Evolutionary conservation across 768 basidiomycete genomes (phyloP).

Genomic region (Hysterangium stoloniferum): DNA sequence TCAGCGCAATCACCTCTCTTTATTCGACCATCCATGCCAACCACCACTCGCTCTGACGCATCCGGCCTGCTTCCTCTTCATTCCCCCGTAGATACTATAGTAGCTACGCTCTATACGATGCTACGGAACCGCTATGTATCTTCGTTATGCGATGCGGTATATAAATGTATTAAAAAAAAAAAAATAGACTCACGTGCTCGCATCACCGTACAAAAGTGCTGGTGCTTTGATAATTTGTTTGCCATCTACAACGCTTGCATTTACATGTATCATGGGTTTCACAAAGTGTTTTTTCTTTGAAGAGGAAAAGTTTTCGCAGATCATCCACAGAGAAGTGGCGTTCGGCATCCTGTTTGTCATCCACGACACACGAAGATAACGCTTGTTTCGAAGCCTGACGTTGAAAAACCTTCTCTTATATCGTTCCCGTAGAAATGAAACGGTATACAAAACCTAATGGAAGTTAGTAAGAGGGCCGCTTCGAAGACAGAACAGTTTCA

Average conservation of each 20-base stretch:
- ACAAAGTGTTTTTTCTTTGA: constrained; percentile 78
- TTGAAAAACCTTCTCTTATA: constrained; percentile 99
- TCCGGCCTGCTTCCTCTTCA: too few species aligned
- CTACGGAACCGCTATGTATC: too few species aligned
- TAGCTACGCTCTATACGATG: too few species aligned
- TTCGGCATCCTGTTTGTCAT: constrained; percentile 92
- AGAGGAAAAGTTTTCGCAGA: constrained; percentile 84
- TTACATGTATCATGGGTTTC: constrained; percentile 99
- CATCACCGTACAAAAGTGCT: constrained; percentile 90
- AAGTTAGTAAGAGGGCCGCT: neutral
- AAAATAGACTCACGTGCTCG: constrained; percentile 95
- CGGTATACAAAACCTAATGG: constrained; percentile 89
- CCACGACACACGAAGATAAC: constrained; percentile 95
- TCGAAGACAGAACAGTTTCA: neutral
- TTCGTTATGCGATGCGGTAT: too few species aligned
- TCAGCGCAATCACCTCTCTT: too few species aligned
- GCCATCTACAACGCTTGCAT: constrained; percentile 85
- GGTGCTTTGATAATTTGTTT: constrained; percentile 76
- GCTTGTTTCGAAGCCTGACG: constrained; percentile 95
- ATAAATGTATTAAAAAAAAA: too few species aligned
- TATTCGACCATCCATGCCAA: too few species aligned
- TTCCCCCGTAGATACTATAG: too few species aligned
- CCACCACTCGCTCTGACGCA: too few species aligned
- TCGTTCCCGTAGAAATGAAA: constrained; percentile 94
- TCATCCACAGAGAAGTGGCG: constrained; percentile 90